phyloP scores from a whole-genome alignment of 352 stramenopile species.

The Halophytophthora batemanensis region DNA sequence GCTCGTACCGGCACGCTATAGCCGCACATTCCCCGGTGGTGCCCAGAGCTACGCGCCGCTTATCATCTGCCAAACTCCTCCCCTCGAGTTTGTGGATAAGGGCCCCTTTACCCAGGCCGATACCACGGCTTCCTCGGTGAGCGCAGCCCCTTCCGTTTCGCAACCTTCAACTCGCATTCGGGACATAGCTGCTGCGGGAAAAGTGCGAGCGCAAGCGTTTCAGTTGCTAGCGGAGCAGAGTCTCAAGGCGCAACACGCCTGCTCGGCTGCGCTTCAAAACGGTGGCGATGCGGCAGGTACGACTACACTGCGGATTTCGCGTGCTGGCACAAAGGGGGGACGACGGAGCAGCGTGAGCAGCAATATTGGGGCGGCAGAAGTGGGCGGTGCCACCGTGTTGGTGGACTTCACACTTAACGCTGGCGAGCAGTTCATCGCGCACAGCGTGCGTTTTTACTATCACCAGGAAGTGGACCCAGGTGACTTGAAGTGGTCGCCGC shows the following conservation, averaged over 20 bases:
- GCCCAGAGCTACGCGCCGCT: constrained; percentile 46
- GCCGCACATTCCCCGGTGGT: constrained; percentile 52
- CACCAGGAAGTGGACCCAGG: constrained; percentile 42
- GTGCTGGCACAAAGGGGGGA: constrained; percentile 12
- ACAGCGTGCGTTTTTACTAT: constrained; percentile 67
- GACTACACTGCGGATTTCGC: constrained; percentile 16
- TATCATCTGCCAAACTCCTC: constrained; percentile 56
- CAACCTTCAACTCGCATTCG: constrained; percentile 20
- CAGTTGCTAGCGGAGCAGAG: constrained; percentile 60
- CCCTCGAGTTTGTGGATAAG: constrained; percentile 57
- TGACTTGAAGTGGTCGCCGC: constrained; percentile 55
- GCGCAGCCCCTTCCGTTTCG: not conserved
- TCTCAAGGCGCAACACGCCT: constrained; percentile 23
- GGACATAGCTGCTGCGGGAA: constrained; percentile 29
- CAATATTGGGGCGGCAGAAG: constrained; percentile 8
- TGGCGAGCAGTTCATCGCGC: constrained; percentile 72
- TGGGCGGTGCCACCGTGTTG: constrained; percentile 40
- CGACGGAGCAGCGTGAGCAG: constrained; percentile 2
- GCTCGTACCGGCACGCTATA: constrained; percentile 53
- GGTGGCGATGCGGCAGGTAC: constrained; percentile 5
- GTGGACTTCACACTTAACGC: constrained; percentile 77
- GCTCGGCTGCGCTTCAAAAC: constrained; percentile 1
- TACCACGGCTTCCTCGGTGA: not conserved
- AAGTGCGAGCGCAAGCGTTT: constrained; percentile 45
- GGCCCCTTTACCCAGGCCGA: constrained; percentile 6